These are phyloP conservation scores for Helicocarpus griseus DNA, from an alignment of 2,329 filamentous ascomycete genomes.

Conservation along the genomic window DNA sequence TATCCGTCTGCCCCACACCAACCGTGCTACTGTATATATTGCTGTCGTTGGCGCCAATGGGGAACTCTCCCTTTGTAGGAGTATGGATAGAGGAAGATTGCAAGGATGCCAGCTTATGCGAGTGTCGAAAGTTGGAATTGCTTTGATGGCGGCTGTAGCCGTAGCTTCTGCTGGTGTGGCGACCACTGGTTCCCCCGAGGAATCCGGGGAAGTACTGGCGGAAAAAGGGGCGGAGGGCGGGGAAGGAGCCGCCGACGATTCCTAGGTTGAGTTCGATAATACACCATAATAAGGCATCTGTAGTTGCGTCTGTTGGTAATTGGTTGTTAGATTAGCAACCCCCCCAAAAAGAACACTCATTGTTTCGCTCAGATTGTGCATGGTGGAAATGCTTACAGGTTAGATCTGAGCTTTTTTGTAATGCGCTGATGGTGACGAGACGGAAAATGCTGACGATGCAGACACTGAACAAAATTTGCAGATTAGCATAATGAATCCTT, in stretches of 20 bases:
- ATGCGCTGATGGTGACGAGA: slow-evolving; percentile 15
- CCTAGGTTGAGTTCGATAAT: slow-evolving; percentile 22
- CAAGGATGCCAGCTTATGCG: not conserved
- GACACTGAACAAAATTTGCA: slow-evolving; percentile 13
- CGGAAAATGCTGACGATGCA: slow-evolving; percentile 23
- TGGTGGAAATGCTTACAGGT: not conserved
- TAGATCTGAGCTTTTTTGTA: not conserved
- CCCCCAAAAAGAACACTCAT: too few species aligned
- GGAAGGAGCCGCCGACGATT: slow-evolving; percentile 21
- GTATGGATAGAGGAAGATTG: not conserved
- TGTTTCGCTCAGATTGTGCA: too few species aligned
- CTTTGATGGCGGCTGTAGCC: not conserved
- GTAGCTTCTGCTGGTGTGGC: not conserved
- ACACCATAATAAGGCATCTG: slow-evolving; percentile 21
- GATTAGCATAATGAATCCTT: not conserved
- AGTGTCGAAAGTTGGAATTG: not conserved
- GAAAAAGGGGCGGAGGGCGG: slow-evolving; percentile 21
- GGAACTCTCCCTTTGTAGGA: too few species aligned
- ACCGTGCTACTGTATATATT: not conserved
- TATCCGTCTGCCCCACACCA: not conserved
- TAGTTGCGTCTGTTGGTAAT: slow-evolving; percentile 15
- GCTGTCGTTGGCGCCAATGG: too few species aligned
- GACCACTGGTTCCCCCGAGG: not conserved
- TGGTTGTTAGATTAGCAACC: not conserved
- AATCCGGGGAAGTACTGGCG: slow-evolving; percentile 18